Evolutionary conservation across 1,139 yeast species (phyloP).

Genomic region (Scheffersomyces illinoinensis): DNA sequence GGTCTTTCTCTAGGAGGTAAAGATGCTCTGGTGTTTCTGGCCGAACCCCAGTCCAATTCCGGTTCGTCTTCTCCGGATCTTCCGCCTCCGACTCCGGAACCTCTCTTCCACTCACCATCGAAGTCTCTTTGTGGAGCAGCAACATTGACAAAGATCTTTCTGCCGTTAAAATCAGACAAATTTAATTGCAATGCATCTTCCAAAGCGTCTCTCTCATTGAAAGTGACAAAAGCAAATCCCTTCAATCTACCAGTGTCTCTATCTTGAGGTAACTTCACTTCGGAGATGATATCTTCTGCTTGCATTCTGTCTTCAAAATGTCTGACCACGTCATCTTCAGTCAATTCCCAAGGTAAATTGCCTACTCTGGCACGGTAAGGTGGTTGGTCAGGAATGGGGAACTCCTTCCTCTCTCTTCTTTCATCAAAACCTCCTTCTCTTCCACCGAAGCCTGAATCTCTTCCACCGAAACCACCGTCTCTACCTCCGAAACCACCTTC

Average conservation of each 20-base stretch:
- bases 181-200: conserved; percentile 70
- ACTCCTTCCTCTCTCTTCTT: conserved; percentile 58
- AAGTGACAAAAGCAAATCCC: conserved; percentile 89
- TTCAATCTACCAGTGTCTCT: conserved; percentile 61
- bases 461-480: conserved; percentile 13
- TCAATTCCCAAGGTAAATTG: conserved; percentile 82
- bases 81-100: conserved; percentile 31
- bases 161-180: conserved; percentile 66
- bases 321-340: conserved; percentile 63
- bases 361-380: conserved; percentile 89
- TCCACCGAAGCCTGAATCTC: conserved; percentile 11
- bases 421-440: conserved; percentile 7
- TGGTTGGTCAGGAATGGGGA: conserved; percentile 86
- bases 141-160: conserved; percentile 80
- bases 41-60: conserved; percentile 35
- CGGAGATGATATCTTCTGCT: conserved; percentile 48
- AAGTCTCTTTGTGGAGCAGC: conserved; percentile 79
- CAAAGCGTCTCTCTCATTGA: conserved; percentile 62
- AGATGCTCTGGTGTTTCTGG: conserved; percentile 30
- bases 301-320: conserved; percentile 69
- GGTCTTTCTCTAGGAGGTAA: conserved; percentile 45
- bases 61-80: conserved; percentile 24
- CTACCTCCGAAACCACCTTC: conserved; percentile 4
- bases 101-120: conserved; percentile 51
- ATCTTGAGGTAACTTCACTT: conserved; percentile 74